Conservation (phyloP, 306 rosid genomes). For the Sicyos baderoa region DNA sequence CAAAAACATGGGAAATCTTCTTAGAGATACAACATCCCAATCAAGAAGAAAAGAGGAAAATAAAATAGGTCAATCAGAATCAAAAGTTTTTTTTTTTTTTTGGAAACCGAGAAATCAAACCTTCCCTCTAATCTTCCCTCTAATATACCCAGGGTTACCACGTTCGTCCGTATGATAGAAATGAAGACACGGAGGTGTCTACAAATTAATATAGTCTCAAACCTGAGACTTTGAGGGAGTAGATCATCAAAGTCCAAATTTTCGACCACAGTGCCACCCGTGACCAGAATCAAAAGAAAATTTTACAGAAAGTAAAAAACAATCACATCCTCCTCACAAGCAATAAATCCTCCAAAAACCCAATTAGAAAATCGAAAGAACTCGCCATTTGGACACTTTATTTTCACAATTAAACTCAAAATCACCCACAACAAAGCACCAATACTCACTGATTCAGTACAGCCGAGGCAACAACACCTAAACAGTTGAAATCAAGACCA, state of each 20-base stretch:
- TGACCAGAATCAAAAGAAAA: not conserved
- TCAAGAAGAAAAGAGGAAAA: not conserved
- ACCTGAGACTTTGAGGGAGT: no score
- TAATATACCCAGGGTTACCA: no score
- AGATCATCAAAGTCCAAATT: no score
- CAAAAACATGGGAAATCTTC: not conserved
- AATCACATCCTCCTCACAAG: not conserved
- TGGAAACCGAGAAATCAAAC: no score
- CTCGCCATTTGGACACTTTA: not conserved
- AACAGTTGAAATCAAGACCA: not conserved
- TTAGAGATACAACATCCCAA: constrained; percentile 8
- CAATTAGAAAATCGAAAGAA: not conserved
- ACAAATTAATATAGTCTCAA: no score
- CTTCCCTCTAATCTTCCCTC: no score
- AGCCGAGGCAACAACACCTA: not conserved
- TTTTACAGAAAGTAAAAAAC: not conserved
- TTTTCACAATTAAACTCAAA: not conserved
- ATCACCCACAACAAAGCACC: not conserved
- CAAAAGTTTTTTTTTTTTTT: no score
- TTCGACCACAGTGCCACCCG: no score
- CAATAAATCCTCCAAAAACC: not conserved
- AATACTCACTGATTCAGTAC: constrained; percentile 10
- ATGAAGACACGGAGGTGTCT: no score
- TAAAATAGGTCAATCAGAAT: not conserved
- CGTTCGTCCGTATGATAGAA: no score